Evolutionary conservation across 768 basidiomycete genomes (phyloP).

Genomic region (Chalciporus pseudorubinellus): DNA sequence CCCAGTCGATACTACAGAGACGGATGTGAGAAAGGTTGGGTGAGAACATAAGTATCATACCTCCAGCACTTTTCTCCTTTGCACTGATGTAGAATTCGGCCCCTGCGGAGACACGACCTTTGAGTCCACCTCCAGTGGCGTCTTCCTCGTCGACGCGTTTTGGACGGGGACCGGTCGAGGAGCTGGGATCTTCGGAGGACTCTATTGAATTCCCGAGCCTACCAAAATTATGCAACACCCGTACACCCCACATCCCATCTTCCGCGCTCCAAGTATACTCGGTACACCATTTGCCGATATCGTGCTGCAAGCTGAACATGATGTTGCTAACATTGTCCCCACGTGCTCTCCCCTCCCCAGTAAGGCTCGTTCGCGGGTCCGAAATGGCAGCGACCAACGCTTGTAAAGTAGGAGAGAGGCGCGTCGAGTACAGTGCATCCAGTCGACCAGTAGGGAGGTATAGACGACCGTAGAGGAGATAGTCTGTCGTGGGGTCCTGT

Average conservation of each 20-base stretch:
- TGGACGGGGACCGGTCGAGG: slow-evolving; percentile 34
- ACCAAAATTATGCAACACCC: slow-evolving; percentile 91
- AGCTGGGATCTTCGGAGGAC: slow-evolving; percentile 34
- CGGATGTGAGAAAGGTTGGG: slow-evolving; percentile 3
- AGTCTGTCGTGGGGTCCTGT: slow-evolving; percentile 54
- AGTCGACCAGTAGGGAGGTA: slow-evolving; percentile 87
- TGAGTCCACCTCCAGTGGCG: slow-evolving; percentile 85
- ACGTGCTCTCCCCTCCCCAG: slow-evolving; percentile 38
- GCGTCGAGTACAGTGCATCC: slow-evolving; percentile 85
- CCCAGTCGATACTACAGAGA: slow-evolving; percentile 76
- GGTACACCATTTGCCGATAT: slow-evolving; percentile 87
- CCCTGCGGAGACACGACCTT: slow-evolving; percentile 87
- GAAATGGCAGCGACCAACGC: slow-evolving; percentile 84
- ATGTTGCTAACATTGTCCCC: slow-evolving; percentile 59
- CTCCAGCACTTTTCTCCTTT: slow-evolving; percentile 88
- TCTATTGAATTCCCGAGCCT: slow-evolving; percentile 45
- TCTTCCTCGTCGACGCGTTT: slow-evolving; percentile 97
- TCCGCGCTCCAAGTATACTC: slow-evolving; percentile 95
- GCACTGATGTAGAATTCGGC: slow-evolving; percentile 94
- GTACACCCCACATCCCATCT: slow-evolving; percentile 89
- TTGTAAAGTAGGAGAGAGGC: slow-evolving; percentile 77
- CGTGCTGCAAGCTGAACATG: slow-evolving; percentile 88
- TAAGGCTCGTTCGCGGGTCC: slow-evolving; percentile 57
- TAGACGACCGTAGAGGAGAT: slow-evolving; percentile 87
- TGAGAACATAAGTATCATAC: slow-evolving; percentile 37